Conservation (phyloP, 2,329 filamentous ascomycete genomes). For the Apiospora koreana region DNA sequence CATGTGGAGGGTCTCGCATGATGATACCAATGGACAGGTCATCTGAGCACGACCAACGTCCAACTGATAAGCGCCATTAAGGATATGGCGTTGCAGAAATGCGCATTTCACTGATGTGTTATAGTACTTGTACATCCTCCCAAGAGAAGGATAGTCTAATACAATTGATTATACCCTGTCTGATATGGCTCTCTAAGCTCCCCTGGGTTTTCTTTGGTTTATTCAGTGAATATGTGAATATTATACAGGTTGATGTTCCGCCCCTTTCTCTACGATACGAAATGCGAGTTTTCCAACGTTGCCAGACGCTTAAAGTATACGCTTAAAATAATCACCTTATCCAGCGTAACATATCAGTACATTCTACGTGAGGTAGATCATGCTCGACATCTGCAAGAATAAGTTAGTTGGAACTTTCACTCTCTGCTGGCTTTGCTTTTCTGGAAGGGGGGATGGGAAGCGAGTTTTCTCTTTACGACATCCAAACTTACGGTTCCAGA, state of each 20-base stretch:
- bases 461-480: background rate
- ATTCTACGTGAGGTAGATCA: constrained; percentile 22
- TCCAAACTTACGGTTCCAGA: constrained; percentile 22
- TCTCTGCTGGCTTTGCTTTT: background rate
- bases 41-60: background rate
- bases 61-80: background rate
- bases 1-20: background rate
- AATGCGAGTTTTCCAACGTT: no score
- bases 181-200: background rate
- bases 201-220: background rate
- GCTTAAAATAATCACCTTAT: background rate
- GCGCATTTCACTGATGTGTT: background rate
- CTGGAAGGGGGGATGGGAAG: background rate
- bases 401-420: background rate
- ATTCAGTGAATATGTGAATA: background rate
- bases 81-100: background rate
- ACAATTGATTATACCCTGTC: constrained; percentile 1
- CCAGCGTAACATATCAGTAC: constrained; percentile 26
- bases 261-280: background rate
- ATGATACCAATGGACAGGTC: background rate
- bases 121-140: background rate
- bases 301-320: background rate
- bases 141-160: background rate
- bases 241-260: background rate
- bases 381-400: constrained; percentile 19